These are phyloP conservation scores for Dalechampia spathulata DNA, from an alignment of 441 rosid species.

Conservation along the genomic window DNA sequence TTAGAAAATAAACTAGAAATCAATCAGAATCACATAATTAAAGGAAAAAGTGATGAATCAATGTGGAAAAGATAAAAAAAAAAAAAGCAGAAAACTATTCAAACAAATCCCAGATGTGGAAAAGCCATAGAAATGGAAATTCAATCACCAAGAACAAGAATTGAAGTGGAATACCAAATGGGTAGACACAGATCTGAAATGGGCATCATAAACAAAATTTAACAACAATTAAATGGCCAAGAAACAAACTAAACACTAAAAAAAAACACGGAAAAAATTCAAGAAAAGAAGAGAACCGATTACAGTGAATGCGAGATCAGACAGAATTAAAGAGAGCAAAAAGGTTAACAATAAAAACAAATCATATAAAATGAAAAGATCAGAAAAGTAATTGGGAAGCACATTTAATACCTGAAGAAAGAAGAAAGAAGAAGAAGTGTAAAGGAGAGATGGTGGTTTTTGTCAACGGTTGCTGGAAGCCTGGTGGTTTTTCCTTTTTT, in stretches of 20 bases:
- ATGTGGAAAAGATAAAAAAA: background rate
- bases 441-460: constrained; percentile 1
- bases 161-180: background rate
- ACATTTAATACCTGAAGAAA: constrained; percentile 3
- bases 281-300: background rate
- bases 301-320: background rate
- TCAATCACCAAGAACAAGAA: background rate
- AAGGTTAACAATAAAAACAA: background rate
- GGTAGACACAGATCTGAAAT: constrained; percentile 10
- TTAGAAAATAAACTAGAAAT: constrained; percentile 3
- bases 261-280: background rate
- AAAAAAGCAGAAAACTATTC: background rate
- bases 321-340: background rate
- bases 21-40: constrained; percentile 23
- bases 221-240: background rate
- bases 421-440: background rate
- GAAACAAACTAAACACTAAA: background rate
- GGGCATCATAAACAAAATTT: background rate
- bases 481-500: too few species aligned
- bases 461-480: constrained; percentile 18
- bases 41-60: background rate
- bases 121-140: background rate
- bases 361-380: background rate
- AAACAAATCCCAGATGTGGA: background rate
- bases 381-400: background rate